Evolutionary conservation across 345 rosid species (phyloP).

Genomic region (Tarenaya hassleriana): DNA sequence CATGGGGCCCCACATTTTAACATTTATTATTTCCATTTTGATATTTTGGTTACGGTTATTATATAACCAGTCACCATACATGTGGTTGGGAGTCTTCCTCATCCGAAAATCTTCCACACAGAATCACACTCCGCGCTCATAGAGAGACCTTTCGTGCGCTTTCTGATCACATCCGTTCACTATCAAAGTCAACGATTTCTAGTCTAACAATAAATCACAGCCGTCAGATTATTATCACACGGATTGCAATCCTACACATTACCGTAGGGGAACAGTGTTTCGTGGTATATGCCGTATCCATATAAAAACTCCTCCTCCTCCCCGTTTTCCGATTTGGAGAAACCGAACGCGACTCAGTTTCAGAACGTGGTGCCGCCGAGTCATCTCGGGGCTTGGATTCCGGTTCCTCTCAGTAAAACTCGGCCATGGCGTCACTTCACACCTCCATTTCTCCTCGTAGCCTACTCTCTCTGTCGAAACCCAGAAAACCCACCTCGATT

Average conservation of each 20-base stretch:
- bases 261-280: constrained; percentile 10
- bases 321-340: constrained; percentile 31
- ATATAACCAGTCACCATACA: no score
- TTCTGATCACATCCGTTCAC: constrained; percentile 17
- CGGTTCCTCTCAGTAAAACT: constrained; percentile 27
- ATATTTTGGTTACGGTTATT: no score
- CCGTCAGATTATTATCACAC: neutral
- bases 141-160: neutral
- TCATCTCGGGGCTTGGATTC: constrained; percentile 33
- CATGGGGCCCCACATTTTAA: no score
- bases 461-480: constrained; percentile 50
- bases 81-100: no score
- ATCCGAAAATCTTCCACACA: no score
- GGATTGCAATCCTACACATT: neutral
- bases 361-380: constrained; percentile 19
- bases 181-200: neutral
- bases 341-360: constrained; percentile 20
- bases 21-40: no score
- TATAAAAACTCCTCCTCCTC: constrained; percentile 9
- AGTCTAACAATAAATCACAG: neutral
- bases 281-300: constrained; percentile 11
- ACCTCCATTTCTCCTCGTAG: constrained; percentile 43
- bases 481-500: constrained; percentile 27
- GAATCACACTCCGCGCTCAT: neutral
- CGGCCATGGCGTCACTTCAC: constrained; percentile 69